These are phyloP conservation scores for Kuraishia piskuri DNA, from an alignment of 805 yeast genomes.

Conservation along the genomic window DNA sequence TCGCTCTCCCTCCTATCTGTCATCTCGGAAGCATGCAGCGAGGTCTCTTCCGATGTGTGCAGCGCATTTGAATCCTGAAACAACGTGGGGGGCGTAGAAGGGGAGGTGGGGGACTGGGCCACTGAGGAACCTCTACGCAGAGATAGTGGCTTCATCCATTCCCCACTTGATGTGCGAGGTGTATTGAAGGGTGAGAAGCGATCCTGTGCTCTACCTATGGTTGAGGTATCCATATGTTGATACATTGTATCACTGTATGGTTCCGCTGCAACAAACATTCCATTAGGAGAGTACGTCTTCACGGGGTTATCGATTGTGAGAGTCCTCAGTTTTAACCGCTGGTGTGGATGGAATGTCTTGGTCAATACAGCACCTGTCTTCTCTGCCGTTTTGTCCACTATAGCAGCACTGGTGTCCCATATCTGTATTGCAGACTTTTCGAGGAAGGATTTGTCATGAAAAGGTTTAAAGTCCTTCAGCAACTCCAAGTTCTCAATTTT, in stretches of 20 bases:
- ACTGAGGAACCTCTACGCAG: slow-evolving; percentile 4
- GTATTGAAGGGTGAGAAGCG: slow-evolving; percentile 1
- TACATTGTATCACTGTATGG: neutral
- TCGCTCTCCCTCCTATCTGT: neutral
- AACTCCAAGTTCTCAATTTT: slow-evolving; percentile 30
- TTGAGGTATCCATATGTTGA: neutral
- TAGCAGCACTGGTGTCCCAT: slow-evolving; percentile 7
- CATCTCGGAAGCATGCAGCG: neutral
- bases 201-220: neutral
- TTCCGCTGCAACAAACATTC: slow-evolving; percentile 15
- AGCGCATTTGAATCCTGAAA: neutral
- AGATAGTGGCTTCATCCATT: slow-evolving; percentile 10
- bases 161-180: neutral
- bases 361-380: slow-evolving; percentile 21
- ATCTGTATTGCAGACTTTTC: slow-evolving; percentile 13
- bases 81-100: neutral
- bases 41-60: neutral
- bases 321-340: slow-evolving; percentile 15
- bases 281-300: slow-evolving; percentile 20
- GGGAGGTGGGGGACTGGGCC: neutral
- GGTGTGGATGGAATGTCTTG: slow-evolving; percentile 22
- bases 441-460: slow-evolving; percentile 27
- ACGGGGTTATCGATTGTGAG: slow-evolving; percentile 26
- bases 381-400: slow-evolving; percentile 19
- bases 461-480: slow-evolving; percentile 26